A percentile compares a stretch with the other conserved stretches of the same genome.
Evolutionary conservation across 305 asterid species (phyloP).

Genomic region (Striga hermonthica): DNA sequence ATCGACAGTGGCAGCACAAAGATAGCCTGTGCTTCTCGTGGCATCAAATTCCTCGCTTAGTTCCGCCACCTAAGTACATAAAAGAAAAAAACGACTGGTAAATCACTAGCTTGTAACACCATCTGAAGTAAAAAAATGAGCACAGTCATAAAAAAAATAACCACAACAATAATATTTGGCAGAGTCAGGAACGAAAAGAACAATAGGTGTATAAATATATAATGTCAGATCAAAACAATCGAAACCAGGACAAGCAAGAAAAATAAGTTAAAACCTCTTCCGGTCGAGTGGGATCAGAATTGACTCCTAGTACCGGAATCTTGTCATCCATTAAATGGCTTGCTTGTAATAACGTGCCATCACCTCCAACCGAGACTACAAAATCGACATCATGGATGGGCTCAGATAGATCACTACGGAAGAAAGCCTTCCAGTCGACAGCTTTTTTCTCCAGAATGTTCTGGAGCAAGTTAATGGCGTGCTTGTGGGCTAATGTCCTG

Average conservation of each 20-base stretch:
- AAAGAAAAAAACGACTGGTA: conserved; percentile 10
- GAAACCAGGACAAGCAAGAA: conserved; percentile 8
- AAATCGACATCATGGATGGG: conserved; percentile 74
- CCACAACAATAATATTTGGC: neutral
- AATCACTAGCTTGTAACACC: conserved; percentile 15
- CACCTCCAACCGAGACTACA: conserved; percentile 82
- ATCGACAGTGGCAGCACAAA: conserved; percentile 76
- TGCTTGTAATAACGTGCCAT: conserved; percentile 81
- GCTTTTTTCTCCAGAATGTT: conserved; percentile 55
- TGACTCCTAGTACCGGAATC: conserved; percentile 82
- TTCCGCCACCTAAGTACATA: conserved; percentile 54
- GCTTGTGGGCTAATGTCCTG: conserved; percentile 65
- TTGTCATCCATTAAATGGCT: conserved; percentile 79
- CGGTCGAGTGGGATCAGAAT: conserved; percentile 84
- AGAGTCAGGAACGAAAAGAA: neutral
- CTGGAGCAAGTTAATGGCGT: conserved; percentile 68
- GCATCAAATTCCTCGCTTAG: conserved; percentile 78
- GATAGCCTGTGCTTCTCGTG: conserved; percentile 93
- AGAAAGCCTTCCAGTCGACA: conserved; percentile 57
- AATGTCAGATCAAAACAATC: conserved; percentile 1
- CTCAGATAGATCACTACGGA: conserved; percentile 49
- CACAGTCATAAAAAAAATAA: neutral
- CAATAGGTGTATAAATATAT: neutral
- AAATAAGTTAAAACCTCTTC: conserved; percentile 59
- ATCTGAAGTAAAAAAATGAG: conserved; percentile 9